Evolutionary conservation across 352 stramenopile genomes (phyloP), one percentile per base, ranked within the genome.

Genomic region (Phytophthora pistaciae): DNA sequence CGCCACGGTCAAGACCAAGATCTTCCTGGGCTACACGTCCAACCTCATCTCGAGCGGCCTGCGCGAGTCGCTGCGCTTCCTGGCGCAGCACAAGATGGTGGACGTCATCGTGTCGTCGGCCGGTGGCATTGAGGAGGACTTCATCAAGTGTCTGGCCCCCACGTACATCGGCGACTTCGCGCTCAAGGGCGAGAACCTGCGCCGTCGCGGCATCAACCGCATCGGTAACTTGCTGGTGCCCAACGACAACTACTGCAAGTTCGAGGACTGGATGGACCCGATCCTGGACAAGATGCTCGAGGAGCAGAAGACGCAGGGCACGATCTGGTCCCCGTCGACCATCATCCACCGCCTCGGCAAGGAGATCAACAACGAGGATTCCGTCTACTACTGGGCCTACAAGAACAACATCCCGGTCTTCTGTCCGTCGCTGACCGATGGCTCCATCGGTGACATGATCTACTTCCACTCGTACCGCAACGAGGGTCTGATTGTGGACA

Each of bases 401-500:
- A 99, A 99, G 84, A 99, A 99, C 87, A 80, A 99, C 72, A 99
- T 99, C 75, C 98, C 98, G 6, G 96, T 99, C 7, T 99, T 99
- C 79, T 99, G 97, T 75, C 98, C 98, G 0, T 97, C 98, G 14
- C 82, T 99, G 46, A 99, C 98, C 36, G 98, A 99, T 82, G 98
- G 98, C 53, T 99, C 92, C 48, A 97, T 99, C 62, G 98, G 98
- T 40, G 98, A 99, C 77, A 99, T 99, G 98, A 94, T 99, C n/a
- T 99, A 99, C 88, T 99, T 99, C 76, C 98, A 99, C 80, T 99
- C 96, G 63, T 99, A 99, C 89, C 99, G 99, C 75, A 93, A 98
- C 21, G 90, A 95, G 48, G 98, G 98, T 3, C 97, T 99, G 55
- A 76, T 99, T 9, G 71, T 99, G 10, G 98, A 99, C 74, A 98